phyloP scores from a whole-genome alignment of 805 yeast genomes.

The Priceomyces carsonii region DNA sequence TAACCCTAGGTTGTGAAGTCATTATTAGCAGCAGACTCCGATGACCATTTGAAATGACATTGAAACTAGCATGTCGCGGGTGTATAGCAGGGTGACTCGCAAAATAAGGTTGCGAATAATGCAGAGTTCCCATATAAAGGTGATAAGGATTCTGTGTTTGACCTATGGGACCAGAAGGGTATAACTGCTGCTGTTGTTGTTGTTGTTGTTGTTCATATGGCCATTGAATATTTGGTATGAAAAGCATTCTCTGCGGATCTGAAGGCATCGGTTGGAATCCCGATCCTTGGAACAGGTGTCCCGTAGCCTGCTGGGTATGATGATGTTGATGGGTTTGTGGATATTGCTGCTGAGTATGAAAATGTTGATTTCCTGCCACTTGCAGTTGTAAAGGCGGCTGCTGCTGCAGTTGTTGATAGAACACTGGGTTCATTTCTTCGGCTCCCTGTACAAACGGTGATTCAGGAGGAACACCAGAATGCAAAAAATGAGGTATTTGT shows the following conservation, averaged over 20 bases:
- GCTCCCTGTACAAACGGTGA: not conserved
- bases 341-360: conserved; percentile 5
- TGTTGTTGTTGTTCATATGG: conserved; percentile 8
- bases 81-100: conserved; percentile 4
- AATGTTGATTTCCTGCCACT: not conserved
- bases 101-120: conserved; percentile 2
- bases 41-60: not conserved
- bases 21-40: conserved; percentile 1
- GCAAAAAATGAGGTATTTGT: not conserved
- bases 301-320: conserved; percentile 1
- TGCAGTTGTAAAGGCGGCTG: conserved; percentile 10
- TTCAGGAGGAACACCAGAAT: conserved; percentile 5
- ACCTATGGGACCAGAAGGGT: not conserved
- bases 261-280: conserved; percentile 3
- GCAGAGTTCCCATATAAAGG: not conserved
- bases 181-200: conserved; percentile 5
- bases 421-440: conserved; percentile 1
- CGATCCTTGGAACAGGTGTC: conserved; percentile 1
- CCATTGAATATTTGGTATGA: conserved; percentile 10
- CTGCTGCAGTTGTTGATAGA: conserved; percentile 11
- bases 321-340: conserved; percentile 5
- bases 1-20: conserved; percentile 3
- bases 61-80: conserved; percentile 7
- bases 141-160: conserved; percentile 3
- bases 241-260: conserved; percentile 7